Evolutionary conservation across 2,329 filamentous ascomycete species (phyloP).

Genomic region (Colletotrichum siamense): DNA sequence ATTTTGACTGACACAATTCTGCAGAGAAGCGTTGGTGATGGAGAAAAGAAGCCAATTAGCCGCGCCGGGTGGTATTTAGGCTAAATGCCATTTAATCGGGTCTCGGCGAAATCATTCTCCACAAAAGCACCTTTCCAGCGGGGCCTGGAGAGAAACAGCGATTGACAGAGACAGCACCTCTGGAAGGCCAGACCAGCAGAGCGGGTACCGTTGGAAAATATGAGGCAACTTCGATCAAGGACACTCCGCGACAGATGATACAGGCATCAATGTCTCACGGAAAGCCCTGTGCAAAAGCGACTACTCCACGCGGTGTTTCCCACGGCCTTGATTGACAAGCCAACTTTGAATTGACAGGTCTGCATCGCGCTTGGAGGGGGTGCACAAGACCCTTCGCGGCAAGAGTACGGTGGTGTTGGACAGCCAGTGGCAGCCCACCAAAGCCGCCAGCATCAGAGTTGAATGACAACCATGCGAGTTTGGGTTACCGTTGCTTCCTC

Average conservation of each 20-base stretch:
- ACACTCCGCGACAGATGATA: background rate
- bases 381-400: background rate
- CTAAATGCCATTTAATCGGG: slow-evolving; percentile 19
- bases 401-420: background rate
- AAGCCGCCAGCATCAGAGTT: slow-evolving; percentile 6
- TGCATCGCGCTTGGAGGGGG: background rate
- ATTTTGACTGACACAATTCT: background rate
- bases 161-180: background rate
- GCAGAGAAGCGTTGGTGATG: background rate
- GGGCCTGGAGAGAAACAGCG: background rate
- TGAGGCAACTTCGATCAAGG: background rate
- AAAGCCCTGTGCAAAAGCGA: background rate
- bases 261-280: background rate
- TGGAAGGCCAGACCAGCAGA: background rate
- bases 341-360: background rate
- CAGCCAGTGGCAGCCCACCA: slow-evolving; percentile 12
- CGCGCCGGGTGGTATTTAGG: slow-evolving; percentile 16
- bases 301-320: background rate
- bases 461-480: background rate
- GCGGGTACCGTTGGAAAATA: background rate
- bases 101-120: slow-evolving; percentile 8
- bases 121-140: background rate
- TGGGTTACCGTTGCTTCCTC: background rate
- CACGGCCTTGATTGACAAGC: background rate
- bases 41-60: slow-evolving; percentile 20